Evolutionary conservation across 257 asterid genomes (phyloP).

Genomic region (Solanum dulcamara): DNA sequence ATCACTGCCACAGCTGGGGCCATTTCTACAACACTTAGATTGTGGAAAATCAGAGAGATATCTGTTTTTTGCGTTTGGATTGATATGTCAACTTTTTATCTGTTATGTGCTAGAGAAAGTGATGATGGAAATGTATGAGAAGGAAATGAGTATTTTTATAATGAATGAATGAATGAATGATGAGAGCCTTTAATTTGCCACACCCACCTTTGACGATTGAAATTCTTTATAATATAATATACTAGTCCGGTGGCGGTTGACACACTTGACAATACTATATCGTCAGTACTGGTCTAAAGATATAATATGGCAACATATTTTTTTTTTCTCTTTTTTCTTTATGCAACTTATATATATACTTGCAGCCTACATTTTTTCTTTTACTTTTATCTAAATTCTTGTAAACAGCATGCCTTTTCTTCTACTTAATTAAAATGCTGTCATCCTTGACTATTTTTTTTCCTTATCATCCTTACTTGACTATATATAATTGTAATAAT

Average conservation of each 20-base stretch:
- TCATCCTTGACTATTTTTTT: too few relatives aligned
- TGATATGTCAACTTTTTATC: neutral
- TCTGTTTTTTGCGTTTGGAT: too few relatives aligned
- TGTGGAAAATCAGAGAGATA: neutral
- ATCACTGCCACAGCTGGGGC: neutral
- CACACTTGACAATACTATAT: neutral
- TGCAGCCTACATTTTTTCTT: neutral
- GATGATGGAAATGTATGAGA: neutral
- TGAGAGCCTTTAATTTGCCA: neutral
- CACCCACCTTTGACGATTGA: neutral
- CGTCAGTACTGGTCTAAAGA: neutral
- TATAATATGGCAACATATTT: neutral
- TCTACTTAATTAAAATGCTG: too few relatives aligned
- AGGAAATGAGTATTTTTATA: neutral
- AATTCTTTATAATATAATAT: neutral
- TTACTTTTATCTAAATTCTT: too few relatives aligned
- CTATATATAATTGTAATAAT: too few relatives aligned
- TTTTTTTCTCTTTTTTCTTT: neutral
- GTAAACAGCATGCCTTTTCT: too few relatives aligned
- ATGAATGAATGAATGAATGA: neutral
- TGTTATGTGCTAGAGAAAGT: neutral
- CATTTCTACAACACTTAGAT: neutral
- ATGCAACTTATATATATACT: neutral
- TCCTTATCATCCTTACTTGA: too few relatives aligned
- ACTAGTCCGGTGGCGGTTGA: neutral